Percentiles rank a stretch among this genome's conserved stretches.
Conservation (phyloP, 2,329 filamentous ascomycete species). For the Sclerotinia nivalis region DNA sequence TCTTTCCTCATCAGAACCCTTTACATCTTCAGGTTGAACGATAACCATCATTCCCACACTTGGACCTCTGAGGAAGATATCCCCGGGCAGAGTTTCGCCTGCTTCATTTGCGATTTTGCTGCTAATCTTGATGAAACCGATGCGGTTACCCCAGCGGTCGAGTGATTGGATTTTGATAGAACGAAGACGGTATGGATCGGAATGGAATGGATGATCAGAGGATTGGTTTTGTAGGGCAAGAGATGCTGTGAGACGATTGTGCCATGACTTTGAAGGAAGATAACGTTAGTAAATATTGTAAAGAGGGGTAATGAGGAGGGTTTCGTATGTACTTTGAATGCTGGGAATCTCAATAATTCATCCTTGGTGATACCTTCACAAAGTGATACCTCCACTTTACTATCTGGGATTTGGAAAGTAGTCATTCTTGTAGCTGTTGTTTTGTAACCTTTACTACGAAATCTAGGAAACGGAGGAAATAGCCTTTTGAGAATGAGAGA, state of each 20-base stretch:
- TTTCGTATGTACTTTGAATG: conserved; percentile 48
- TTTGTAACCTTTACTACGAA: not conserved
- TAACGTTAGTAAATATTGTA: not conserved
- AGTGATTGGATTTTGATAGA: conserved; percentile 55
- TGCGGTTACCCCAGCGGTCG: conserved; percentile 52
- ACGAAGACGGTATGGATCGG: conserved; percentile 54
- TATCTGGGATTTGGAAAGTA: conserved; percentile 44
- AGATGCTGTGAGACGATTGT: conserved; percentile 5
- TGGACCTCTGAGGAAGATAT: conserved; percentile 59
- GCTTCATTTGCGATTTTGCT: conserved; percentile 51
- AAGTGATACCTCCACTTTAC: conserved; percentile 46
- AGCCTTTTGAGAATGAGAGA: conserved; percentile 13
- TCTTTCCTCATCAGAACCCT: conserved; percentile 47
- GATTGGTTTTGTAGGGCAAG: conserved; percentile 45
- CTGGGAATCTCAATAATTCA: conserved; percentile 49
- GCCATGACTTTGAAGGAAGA: conserved; percentile 17
- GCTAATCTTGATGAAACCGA: conserved; percentile 60
- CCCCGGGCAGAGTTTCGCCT: conserved; percentile 54
- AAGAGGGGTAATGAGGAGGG: conserved; percentile 4
- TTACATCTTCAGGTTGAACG: conserved; percentile 50
- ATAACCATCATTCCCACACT: conserved; percentile 58
- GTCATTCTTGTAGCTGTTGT: conserved; percentile 39
- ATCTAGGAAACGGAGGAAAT: not conserved
- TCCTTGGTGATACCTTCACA: conserved; percentile 49
- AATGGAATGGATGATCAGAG: conserved; percentile 47